Conservation (phyloP, 306 rosid genomes). For the Ormosia emarginata region DNA sequence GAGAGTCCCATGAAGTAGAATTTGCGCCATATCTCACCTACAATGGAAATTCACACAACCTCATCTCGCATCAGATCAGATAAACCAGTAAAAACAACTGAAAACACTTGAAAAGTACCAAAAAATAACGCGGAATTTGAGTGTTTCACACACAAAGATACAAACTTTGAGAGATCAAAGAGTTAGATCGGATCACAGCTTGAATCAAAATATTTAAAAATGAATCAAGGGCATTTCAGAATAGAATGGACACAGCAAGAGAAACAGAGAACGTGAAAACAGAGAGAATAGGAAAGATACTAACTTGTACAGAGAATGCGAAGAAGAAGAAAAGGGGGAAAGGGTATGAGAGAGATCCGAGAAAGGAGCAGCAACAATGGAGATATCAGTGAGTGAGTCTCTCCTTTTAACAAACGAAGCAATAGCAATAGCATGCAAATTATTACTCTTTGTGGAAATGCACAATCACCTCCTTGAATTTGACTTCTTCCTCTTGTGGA, state of each 20-base stretch:
- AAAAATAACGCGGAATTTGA: neutral
- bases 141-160: neutral
- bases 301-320: constrained; percentile 17
- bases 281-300: constrained; percentile 8
- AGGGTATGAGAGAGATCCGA: constrained; percentile 32
- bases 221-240: neutral
- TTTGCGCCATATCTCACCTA: constrained; percentile 78
- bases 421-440: neutral
- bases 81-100: neutral
- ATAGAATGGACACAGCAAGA: neutral
- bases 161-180: constrained; percentile 13
- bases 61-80: constrained; percentile 27
- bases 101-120: neutral
- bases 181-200: constrained; percentile 28
- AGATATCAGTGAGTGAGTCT: neutral
- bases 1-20: constrained; percentile 83
- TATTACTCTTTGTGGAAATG: neutral
- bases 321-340: neutral
- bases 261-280: neutral
- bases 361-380: constrained; percentile 22
- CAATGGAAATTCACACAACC: constrained; percentile 15
- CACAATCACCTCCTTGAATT: neutral
- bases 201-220: neutral
- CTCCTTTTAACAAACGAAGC: neutral
- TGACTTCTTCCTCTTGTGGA: too few relatives aligned